phyloP scores from a whole-genome alignment of 202 grass and related monocot species.

The Bolboschoenoplectus hybrid region DNA sequence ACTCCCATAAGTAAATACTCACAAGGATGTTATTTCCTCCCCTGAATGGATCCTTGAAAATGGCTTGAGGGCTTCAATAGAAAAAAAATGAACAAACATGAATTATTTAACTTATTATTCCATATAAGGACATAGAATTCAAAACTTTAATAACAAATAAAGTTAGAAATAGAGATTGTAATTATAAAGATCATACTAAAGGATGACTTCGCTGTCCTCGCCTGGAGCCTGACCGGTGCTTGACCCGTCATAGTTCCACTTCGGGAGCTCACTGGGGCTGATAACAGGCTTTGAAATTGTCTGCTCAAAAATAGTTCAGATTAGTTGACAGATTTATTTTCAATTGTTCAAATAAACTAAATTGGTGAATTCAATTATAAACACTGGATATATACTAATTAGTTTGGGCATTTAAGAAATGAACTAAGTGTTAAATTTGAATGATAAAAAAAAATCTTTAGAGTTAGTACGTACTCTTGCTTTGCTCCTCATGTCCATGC shows the following conservation, averaged over 20 bases:
- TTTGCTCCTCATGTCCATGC: constrained; percentile 94
- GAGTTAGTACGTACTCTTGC: constrained; percentile 54
- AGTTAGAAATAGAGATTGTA: background rate
- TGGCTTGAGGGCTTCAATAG: constrained; percentile 69
- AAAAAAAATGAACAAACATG: background rate
- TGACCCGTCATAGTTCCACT: constrained; percentile 95
- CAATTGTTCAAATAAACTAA: constrained; percentile 7
- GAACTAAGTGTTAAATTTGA: background rate
- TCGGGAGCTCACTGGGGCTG: constrained; percentile 76
- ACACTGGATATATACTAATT: background rate
- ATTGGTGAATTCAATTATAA: background rate
- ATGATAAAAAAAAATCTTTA: background rate
- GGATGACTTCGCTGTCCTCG: constrained; percentile 86
- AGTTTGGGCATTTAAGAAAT: background rate
- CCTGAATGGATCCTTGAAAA: constrained; percentile 92
- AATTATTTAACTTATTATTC: constrained; percentile 9
- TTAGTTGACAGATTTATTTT: background rate
- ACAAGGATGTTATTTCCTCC: constrained; percentile 84
- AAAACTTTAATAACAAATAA: constrained; percentile 15
- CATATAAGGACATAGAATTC: constrained; percentile 8
- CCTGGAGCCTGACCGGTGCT: constrained; percentile 82
- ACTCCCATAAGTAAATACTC: background rate
- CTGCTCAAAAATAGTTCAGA: constrained; percentile 41
- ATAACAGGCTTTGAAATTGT: constrained; percentile 78
- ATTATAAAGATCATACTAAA: constrained; percentile 47